A percentile compares a stretch with the other conserved stretches of the same genome.
Conservation (phyloP, 2,329 filamentous ascomycete species). For the Aureobasidium sp. region DNA sequence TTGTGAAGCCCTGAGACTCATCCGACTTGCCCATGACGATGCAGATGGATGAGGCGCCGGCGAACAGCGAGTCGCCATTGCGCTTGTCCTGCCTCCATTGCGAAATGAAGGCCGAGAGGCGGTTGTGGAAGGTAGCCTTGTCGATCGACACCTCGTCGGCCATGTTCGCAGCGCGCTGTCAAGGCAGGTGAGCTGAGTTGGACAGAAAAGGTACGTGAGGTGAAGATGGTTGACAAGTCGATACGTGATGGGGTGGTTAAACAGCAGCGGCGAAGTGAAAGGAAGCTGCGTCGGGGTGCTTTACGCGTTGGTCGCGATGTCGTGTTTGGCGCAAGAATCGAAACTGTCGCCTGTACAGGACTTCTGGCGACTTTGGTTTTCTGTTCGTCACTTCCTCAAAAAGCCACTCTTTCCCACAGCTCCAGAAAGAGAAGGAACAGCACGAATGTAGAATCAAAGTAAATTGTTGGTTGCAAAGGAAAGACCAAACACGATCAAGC, state of each 20-base stretch:
- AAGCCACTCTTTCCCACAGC: too few species aligned
- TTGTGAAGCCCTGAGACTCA: slow-evolving; percentile 78
- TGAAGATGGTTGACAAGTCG: not conserved
- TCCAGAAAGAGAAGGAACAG: not conserved
- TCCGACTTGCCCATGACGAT: slow-evolving; percentile 94
- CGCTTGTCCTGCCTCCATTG: slow-evolving; percentile 97
- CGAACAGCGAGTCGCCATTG: slow-evolving; percentile 75
- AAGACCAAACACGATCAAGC: not conserved
- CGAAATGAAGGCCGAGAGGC: slow-evolving; percentile 75
- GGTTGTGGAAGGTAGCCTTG: slow-evolving; percentile 86
- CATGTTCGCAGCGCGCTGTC: slow-evolving; percentile 38
- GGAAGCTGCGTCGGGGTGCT: slow-evolving; percentile 5
- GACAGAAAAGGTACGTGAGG: not conserved
- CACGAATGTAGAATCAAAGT: not conserved
- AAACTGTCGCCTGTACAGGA: not conserved
- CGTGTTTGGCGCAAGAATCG: not conserved
- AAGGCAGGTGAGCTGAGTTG: not conserved
- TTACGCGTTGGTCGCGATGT: slow-evolving; percentile 7
- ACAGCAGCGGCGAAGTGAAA: slow-evolving; percentile 11
- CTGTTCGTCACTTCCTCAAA: too few species aligned
- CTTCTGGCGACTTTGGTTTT: not conserved
- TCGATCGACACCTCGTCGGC: slow-evolving; percentile 89
- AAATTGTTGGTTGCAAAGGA: not conserved
- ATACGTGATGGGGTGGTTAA: not conserved
- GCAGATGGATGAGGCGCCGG: slow-evolving; percentile 77